A percentile compares a stretch with the other conserved stretches of the same genome.
Conservation (phyloP, 106 monocot genomes). For the Apostasia shenzhenica region DNA sequence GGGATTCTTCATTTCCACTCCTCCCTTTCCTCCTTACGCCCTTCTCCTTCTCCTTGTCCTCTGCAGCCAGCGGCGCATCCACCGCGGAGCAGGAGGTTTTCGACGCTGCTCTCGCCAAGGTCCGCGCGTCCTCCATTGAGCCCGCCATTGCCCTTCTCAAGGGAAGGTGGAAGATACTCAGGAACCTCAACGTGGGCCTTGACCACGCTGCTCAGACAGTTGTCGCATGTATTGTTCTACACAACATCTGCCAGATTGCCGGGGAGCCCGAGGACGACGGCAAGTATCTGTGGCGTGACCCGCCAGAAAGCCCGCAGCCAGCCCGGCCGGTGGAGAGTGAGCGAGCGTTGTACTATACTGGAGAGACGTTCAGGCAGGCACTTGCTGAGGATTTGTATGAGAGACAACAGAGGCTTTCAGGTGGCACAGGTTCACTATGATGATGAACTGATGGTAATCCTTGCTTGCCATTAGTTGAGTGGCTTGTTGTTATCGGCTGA, state of each 20-base stretch:
- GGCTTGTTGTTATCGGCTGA: too few species aligned
- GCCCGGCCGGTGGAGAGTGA: slow-evolving; percentile 33
- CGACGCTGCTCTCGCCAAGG: slow-evolving; percentile 25
- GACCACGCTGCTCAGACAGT: slow-evolving; percentile 21
- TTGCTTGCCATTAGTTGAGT: background rate
- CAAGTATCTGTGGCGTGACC: slow-evolving; percentile 50
- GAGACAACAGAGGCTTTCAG: slow-evolving; percentile 19
- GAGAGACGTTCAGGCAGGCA: slow-evolving; percentile 41
- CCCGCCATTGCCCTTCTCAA: slow-evolving; percentile 35
- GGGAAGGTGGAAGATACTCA: slow-evolving; percentile 27
- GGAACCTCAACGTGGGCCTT: slow-evolving; percentile 21
- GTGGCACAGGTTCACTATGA: slow-evolving; percentile 14
- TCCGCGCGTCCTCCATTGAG: slow-evolving; percentile 25
- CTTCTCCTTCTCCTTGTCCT: slow-evolving; percentile 11
- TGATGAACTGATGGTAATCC: background rate
- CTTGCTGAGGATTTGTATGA: slow-evolving; percentile 52
- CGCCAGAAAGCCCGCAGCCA: slow-evolving; percentile 37
- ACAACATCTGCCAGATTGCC: slow-evolving; percentile 53
- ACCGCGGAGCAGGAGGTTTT: slow-evolving; percentile 31
- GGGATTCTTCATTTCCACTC: slow-evolving; percentile 50
- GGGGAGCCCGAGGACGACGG: slow-evolving; percentile 53
- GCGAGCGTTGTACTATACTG: slow-evolving; percentile 29
- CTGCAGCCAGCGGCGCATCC: background rate
- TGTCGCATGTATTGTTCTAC: slow-evolving; percentile 22
- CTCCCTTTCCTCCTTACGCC: slow-evolving; percentile 54